These are phyloP conservation scores for Austroboletus niveus DNA, from an alignment of 1,284 basidiomycete genomes.

Conservation along the genomic window DNA sequence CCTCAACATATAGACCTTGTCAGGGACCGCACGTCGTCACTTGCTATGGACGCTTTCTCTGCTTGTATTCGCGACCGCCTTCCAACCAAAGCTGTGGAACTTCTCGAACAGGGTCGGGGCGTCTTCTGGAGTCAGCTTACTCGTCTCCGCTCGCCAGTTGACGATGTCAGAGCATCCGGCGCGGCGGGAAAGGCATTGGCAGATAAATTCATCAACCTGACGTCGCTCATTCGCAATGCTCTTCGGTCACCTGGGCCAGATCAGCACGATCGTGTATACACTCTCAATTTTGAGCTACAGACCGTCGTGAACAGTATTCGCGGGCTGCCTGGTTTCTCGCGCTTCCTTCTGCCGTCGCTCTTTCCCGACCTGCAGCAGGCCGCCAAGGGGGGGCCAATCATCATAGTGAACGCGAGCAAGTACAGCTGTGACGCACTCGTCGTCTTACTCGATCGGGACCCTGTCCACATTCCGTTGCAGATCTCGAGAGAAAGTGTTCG, in stretches of 20 bases:
- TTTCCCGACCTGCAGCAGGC: not conserved
- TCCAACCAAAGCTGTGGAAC: not conserved
- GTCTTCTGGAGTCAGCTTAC: not conserved
- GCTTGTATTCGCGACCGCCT: not conserved
- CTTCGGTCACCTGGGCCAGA: not conserved
- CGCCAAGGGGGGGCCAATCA: not conserved
- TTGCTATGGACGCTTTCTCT: not conserved
- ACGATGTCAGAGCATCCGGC: not conserved
- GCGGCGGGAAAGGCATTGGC: not conserved
- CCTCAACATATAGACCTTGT: not conserved
- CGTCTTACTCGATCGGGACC: not conserved
- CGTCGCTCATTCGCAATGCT: not conserved
- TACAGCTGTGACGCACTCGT: not conserved
- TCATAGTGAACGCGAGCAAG: not conserved
- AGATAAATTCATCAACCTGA: not conserved
- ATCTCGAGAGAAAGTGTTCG: not conserved
- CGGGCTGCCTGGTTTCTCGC: not conserved
- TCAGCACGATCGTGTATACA: not conserved
- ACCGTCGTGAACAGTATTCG: not conserved
- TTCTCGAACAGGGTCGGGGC: not conserved
- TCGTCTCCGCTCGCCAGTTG: not conserved
- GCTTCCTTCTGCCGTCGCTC: not conserved
- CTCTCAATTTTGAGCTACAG: not conserved
- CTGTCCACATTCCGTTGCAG: not conserved
- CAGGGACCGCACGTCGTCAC: not conserved